Percentiles rank a stretch among this genome's conserved stretches.
Evolutionary conservation across 176 grass and related monocot genomes (phyloP).

Genomic region (Oryza glaberrima): DNA sequence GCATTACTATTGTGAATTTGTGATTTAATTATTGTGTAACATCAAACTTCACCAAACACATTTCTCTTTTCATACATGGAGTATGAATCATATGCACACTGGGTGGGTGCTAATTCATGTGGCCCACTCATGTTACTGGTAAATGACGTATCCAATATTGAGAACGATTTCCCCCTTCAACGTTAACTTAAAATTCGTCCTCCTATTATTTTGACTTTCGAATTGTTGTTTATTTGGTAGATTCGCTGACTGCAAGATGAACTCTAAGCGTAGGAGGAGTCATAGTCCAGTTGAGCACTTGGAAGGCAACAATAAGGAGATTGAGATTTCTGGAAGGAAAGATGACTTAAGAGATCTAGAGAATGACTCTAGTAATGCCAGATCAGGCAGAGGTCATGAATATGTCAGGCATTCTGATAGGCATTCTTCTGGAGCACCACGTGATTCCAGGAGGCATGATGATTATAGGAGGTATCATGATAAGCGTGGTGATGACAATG

Average conservation of each 20-base stretch:
- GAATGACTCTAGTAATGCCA: constrained; percentile 31
- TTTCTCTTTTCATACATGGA: background rate
- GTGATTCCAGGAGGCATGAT: constrained; percentile 65
- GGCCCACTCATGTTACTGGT: background rate
- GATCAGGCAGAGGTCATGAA: constrained; percentile 56
- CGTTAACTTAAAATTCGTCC: background rate
- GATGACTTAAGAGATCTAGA: constrained; percentile 48
- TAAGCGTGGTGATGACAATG: constrained; percentile 59
- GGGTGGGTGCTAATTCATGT: background rate
- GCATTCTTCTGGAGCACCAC: constrained; percentile 52
- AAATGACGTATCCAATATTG: background rate
- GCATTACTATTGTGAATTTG: background rate
- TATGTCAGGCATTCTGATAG: constrained; percentile 55
- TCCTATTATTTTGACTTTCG: background rate
- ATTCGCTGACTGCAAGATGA: constrained; percentile 32
- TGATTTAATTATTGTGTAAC: background rate
- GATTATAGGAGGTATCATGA: constrained; percentile 69
- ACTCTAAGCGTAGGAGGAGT: constrained; percentile 54
- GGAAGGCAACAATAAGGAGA: constrained; percentile 45
- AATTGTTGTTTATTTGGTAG: constrained; percentile 37
- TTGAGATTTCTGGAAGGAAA: constrained; percentile 47
- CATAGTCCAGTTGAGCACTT: constrained; percentile 57
- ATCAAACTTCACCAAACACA: background rate
- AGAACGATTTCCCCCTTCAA: background rate
- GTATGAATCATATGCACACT: background rate